These are phyloP conservation scores for Russula abietina DNA, from an alignment of 768 basidiomycete species.

Conservation along the genomic window DNA sequence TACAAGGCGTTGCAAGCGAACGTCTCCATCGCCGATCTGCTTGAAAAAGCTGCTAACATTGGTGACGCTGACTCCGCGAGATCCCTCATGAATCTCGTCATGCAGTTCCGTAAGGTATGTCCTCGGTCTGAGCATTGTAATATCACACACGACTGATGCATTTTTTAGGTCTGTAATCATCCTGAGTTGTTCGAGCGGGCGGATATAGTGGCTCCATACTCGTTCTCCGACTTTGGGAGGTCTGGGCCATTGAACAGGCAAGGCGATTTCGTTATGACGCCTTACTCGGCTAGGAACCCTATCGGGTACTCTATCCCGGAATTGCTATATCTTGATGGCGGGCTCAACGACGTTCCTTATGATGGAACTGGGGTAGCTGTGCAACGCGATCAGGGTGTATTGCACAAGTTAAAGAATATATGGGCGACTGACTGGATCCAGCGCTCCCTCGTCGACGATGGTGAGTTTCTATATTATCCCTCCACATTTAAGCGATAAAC, in stretches of 20 bases:
- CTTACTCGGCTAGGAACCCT: conserved; percentile 84
- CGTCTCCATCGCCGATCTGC: conserved; percentile 89
- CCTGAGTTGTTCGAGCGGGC: conserved; percentile 97
- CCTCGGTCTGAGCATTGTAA: not conserved
- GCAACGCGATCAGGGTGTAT: conserved; percentile 43
- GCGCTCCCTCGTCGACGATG: conserved; percentile 57
- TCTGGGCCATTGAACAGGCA: conserved; percentile 82
- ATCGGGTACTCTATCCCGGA: conserved; percentile 75
- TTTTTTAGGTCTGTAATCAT: conserved; percentile 84
- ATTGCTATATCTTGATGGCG: conserved; percentile 72
- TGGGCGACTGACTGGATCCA: conserved; percentile 85
- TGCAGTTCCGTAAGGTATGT: conserved; percentile 96
- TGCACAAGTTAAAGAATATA: conserved; percentile 75
- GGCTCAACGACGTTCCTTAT: conserved; percentile 58
- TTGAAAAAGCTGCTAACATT: conserved; percentile 88
- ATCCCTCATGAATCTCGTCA: conserved; percentile 97
- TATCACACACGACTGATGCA: not conserved
- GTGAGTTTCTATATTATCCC: conserved; percentile 37
- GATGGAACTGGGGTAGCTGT: conserved; percentile 44
- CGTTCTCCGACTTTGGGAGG: conserved; percentile 76
- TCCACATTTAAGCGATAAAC: conserved; percentile 14
- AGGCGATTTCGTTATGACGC: conserved; percentile 73
- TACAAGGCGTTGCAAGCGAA: conserved; percentile 88
- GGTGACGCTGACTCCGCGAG: conserved; percentile 89
- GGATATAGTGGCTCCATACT: conserved; percentile 89